phyloP scores from a whole-genome alignment of 768 basidiomycete genomes.

The Tricholoma matsutake region DNA sequence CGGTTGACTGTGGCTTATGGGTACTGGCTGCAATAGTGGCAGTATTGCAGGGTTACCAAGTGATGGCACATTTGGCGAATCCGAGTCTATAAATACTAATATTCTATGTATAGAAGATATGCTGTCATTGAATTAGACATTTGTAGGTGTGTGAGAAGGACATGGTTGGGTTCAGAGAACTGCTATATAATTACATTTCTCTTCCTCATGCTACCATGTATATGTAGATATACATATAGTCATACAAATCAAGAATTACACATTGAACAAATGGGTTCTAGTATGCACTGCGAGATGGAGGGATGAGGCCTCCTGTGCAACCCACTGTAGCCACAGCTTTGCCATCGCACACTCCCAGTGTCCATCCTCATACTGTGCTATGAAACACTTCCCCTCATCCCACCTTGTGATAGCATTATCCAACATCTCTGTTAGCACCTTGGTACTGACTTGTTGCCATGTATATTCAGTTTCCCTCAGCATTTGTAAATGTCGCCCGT shows the following conservation, averaged over 20 bases:
- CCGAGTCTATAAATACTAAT: no score
- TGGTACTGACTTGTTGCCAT: not conserved
- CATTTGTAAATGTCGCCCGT: constrained; percentile 1
- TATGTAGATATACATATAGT: not conserved
- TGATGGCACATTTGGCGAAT: no score
- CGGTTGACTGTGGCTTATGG: constrained; percentile 1
- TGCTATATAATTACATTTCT: constrained; percentile 1
- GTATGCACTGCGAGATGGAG: not conserved
- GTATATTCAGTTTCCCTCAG: constrained; percentile 1
- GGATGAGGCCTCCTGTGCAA: not conserved
- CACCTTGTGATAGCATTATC: not conserved
- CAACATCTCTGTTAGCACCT: not conserved
- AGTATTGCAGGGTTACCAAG: not conserved
- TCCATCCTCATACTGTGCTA: constrained; percentile 1
- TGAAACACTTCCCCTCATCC: not conserved
- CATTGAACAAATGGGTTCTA: not conserved
- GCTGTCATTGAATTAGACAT: no score
- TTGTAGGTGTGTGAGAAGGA: not conserved
- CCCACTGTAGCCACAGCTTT: not conserved
- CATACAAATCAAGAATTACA: not conserved
- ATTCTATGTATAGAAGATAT: no score
- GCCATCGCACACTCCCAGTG: not conserved
- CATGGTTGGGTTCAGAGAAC: not conserved
- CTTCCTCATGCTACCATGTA: not conserved
- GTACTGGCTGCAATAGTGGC: constrained; percentile 1